Evolutionary conservation across 2,329 filamentous ascomycete species (phyloP).

Genomic region (Fusarium pseudoanthophilum): DNA sequence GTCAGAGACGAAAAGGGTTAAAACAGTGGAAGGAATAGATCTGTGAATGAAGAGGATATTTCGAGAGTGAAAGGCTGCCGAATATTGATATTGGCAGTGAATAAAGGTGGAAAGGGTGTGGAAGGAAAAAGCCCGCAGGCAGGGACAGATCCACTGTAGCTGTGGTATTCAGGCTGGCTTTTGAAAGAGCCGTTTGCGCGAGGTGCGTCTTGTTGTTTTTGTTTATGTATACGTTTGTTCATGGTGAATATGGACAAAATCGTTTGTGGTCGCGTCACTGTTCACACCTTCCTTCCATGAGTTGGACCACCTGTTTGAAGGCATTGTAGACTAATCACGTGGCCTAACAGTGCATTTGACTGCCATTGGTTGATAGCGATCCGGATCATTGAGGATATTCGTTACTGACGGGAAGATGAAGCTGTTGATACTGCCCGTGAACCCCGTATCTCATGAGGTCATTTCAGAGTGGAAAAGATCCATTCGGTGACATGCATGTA

Average conservation of each 20-base stretch:
- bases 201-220: neutral
- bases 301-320: neutral
- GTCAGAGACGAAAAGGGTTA: neutral
- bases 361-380: neutral
- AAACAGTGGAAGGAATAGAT: neutral
- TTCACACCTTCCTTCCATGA: conserved; percentile 2
- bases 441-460: conserved; percentile 20
- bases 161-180: neutral
- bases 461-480: conserved; percentile 5
- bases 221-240: conserved; percentile 1
- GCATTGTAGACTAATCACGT: neutral
- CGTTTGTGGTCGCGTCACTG: conserved; percentile 2
- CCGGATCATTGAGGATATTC: neutral
- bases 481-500: conserved; percentile 24
- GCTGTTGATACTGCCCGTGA: neutral
- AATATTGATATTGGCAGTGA: neutral
- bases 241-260: neutral
- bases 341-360: neutral
- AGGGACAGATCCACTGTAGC: neutral
- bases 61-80: neutral
- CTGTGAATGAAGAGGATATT: neutral
- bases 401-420: neutral
- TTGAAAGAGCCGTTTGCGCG: neutral
- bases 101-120: neutral
- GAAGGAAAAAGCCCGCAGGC: neutral